Conservation (phyloP, 306 rosid species). For the Rosa persica region DNA sequence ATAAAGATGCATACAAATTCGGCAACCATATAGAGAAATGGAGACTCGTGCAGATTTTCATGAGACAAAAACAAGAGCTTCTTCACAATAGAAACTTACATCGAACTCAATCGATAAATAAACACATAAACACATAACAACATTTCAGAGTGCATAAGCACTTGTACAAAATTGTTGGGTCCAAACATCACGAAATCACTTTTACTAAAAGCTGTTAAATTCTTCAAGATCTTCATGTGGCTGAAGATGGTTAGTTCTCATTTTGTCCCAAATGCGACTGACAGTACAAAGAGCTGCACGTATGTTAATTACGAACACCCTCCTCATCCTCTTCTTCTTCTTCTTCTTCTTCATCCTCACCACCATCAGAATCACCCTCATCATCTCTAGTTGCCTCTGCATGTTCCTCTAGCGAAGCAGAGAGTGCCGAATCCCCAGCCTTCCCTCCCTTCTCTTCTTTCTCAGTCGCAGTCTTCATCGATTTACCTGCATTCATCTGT, state of each 20-base stretch:
- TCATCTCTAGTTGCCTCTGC: conserved; percentile 40
- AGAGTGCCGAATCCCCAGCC: conserved; percentile 60
- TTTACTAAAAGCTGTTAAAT: background rate
- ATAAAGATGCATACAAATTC: background rate
- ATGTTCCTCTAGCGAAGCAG: conserved; percentile 60
- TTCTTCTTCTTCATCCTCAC: conserved; percentile 8
- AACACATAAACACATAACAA: background rate
- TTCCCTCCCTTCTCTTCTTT: conserved; percentile 50
- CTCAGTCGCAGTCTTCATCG: conserved; percentile 26
- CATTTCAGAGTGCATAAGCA: background rate
- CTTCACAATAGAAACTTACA: background rate
- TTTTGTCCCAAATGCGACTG: background rate
- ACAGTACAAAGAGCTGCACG: background rate
- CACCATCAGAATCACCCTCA: conserved; percentile 8
- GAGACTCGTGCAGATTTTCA: background rate
- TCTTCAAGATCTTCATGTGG: background rate
- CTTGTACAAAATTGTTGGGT: background rate
- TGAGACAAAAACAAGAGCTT: conserved; percentile 3
- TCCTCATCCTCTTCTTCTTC: conserved; percentile 3
- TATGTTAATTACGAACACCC: background rate
- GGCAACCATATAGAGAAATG: background rate
- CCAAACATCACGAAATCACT: background rate
- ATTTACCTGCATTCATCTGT: conserved; percentile 72
- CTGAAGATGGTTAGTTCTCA: conserved; percentile 8
- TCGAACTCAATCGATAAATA: background rate